A percentile compares a stretch with the other conserved stretches of the same genome.
These are phyloP conservation scores for Escallonia rubra DNA, from an alignment of 129 eudicot genomes.

Conservation along the genomic window DNA sequence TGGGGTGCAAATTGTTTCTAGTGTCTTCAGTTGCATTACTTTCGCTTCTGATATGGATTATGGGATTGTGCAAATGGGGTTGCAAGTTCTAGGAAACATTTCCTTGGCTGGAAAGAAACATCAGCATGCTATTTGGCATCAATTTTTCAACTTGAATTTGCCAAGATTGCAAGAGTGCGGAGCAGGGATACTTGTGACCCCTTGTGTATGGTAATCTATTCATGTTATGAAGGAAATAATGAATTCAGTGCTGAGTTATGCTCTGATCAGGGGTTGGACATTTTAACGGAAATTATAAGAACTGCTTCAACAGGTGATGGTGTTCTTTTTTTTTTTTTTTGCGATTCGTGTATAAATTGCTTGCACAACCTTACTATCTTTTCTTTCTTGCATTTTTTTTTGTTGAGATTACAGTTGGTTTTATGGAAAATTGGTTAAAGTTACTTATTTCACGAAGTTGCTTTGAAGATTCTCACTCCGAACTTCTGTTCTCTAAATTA, in stretches of 20 bases:
- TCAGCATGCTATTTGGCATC: conserved; percentile 50
- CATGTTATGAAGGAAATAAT: conserved; percentile 48
- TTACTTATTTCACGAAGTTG: conserved; percentile 62
- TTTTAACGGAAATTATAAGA: conserved; percentile 45
- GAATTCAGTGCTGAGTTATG: conserved; percentile 39
- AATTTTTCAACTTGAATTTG: conserved; percentile 40
- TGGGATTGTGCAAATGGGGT: conserved; percentile 47
- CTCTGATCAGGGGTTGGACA: conserved; percentile 45
- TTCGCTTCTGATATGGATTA: conserved; percentile 32
- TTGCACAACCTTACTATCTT: background rate
- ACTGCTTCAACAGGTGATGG: conserved; percentile 53
- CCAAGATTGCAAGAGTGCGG: conserved; percentile 51
- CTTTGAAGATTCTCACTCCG: conserved; percentile 49
- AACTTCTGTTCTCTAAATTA: conserved; percentile 39
- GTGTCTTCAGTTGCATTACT: conserved; percentile 23
- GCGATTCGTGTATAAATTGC: background rate
- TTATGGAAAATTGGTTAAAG: conserved; percentile 65
- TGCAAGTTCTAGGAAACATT: conserved; percentile 77
- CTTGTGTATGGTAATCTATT: conserved; percentile 71
- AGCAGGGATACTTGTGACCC: conserved; percentile 73
- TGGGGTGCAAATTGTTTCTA: conserved; percentile 47
- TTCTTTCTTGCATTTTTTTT: background rate
- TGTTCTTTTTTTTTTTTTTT: conserved; percentile 1
- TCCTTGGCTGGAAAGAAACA: conserved; percentile 70
- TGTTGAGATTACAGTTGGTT: conserved; percentile 39